Conservation (phyloP, 2,329 filamentous ascomycete genomes). For the Clonostachys solani region DNA sequence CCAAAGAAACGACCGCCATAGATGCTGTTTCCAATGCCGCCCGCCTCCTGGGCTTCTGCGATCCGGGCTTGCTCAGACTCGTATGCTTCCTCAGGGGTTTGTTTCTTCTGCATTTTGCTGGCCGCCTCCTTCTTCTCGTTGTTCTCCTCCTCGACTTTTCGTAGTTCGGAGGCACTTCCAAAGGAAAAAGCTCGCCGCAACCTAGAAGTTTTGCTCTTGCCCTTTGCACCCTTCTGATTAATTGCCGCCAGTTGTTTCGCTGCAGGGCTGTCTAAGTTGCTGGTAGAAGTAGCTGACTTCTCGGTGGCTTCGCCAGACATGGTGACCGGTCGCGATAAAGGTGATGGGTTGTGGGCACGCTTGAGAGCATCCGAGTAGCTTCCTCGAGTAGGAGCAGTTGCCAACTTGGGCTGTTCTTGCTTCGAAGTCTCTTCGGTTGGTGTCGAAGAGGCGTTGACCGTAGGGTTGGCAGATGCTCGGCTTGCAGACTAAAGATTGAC, state of each 20-base stretch:
- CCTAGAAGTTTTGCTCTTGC: slow-evolving; percentile 81
- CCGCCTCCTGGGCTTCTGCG: slow-evolving; percentile 86
- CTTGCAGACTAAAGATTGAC: slow-evolving; percentile 50
- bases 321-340: slow-evolving; percentile 66
- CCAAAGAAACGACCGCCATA: slow-evolving; percentile 86
- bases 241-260: slow-evolving; percentile 84
- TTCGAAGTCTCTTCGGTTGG: slow-evolving; percentile 13
- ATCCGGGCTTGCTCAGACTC: slow-evolving; percentile 91
- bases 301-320: slow-evolving; percentile 51
- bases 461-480: slow-evolving; percentile 51
- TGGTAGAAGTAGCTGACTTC: slow-evolving; percentile 24
- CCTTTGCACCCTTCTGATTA: slow-evolving; percentile 72
- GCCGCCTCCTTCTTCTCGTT: slow-evolving; percentile 29
- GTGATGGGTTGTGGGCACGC: slow-evolving; percentile 63
- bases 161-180: slow-evolving; percentile 87
- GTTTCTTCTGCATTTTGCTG: slow-evolving; percentile 59
- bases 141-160: slow-evolving; percentile 46
- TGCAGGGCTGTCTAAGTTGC: slow-evolving; percentile 60
- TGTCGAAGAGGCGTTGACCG: slow-evolving; percentile 44
- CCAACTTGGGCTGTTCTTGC: slow-evolving; percentile 51
- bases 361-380: slow-evolving; percentile 65
- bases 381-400: slow-evolving; percentile 53
- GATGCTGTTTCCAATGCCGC: slow-evolving; percentile 87
- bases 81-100: slow-evolving; percentile 58
- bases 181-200: slow-evolving; percentile 93